These are phyloP conservation scores for Sporothrix pallida DNA, from an alignment of 2,329 filamentous ascomycete species.

Conservation along the genomic window DNA sequence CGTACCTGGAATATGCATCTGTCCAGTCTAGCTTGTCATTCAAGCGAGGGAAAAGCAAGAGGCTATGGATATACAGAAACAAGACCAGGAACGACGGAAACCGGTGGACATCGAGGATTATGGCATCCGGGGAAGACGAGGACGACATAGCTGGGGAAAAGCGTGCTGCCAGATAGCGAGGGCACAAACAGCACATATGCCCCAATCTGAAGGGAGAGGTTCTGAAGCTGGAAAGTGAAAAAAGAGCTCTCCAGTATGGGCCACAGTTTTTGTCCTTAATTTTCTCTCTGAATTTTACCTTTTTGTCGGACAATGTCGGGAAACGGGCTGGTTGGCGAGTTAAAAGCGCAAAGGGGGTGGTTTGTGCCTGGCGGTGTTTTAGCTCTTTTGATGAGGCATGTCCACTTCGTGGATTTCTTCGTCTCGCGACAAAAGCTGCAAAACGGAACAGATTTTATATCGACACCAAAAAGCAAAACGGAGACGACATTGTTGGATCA, in stretches of 20 bases:
- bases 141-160: slow-evolving; percentile 2
- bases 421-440: not conserved
- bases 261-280: not conserved
- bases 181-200: not conserved
- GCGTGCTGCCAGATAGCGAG: not conserved
- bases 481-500: not conserved
- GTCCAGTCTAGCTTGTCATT: not conserved
- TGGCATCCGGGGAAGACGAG: slow-evolving; percentile 22
- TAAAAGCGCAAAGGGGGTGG: slow-evolving; percentile 7
- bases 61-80: slow-evolving; percentile 25
- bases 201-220: not conserved
- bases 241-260: not conserved
- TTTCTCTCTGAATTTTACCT: not conserved
- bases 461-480: slow-evolving; percentile 14
- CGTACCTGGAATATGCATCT: slow-evolving; percentile 9
- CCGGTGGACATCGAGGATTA: slow-evolving; percentile 7
- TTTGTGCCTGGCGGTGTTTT: slow-evolving; percentile 25
- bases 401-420: not conserved
- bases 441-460: slow-evolving; percentile 13
- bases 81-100: slow-evolving; percentile 9
- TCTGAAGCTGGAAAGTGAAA: not conserved
- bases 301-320: slow-evolving; percentile 32
- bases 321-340: slow-evolving; percentile 21
- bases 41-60: not conserved
- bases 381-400: slow-evolving; percentile 29